These are phyloP conservation scores for Agaricus sinodeliciosus DNA, from an alignment of 768 basidiomycete species.

Conservation along the genomic window DNA sequence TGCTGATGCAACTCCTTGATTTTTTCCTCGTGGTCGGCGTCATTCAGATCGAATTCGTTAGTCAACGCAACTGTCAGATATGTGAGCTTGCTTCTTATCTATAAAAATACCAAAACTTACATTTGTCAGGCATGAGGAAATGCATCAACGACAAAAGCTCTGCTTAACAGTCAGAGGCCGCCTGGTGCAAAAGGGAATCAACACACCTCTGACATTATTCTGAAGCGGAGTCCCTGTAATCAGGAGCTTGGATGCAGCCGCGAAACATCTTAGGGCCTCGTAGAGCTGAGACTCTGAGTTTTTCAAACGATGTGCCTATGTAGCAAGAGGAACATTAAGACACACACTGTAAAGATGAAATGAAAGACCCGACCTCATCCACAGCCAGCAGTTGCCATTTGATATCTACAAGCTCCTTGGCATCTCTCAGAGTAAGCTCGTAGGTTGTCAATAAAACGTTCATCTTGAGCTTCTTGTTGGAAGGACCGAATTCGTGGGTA, in stretches of 20 bases:
- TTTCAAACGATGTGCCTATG: constrained; percentile 91
- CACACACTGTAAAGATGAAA: constrained; percentile 1
- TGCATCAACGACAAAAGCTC: constrained; percentile 97
- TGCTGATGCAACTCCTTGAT: constrained; percentile 95
- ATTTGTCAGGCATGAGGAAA: constrained; percentile 98
- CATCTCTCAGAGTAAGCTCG: constrained; percentile 88
- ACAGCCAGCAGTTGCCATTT: constrained; percentile 98
- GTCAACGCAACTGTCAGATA: constrained; percentile 68
- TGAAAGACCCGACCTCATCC: constrained; percentile 64
- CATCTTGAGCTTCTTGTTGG: constrained; percentile 90
- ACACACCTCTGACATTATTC: constrained; percentile 94
- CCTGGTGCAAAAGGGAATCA: constrained; percentile 1
- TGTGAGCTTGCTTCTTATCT: neutral
- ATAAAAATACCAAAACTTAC: constrained; percentile 35
- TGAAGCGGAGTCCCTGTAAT: constrained; percentile 98
- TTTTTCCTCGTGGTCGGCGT: constrained; percentile 88
- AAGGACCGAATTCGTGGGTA: constrained; percentile 82
- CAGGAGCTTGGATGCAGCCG: constrained; percentile 85
- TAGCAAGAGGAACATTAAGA: constrained; percentile 11
- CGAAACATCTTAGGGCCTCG: constrained; percentile 86
- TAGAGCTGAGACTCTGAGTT: constrained; percentile 97
- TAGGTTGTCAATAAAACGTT: constrained; percentile 97
- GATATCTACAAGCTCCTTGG: constrained; percentile 83
- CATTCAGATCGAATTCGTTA: constrained; percentile 92
- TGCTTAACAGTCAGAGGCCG: constrained; percentile 23